phyloP scores from a whole-genome alignment of 164 flowering plant species.

The Chimonanthus salicifolius region DNA sequence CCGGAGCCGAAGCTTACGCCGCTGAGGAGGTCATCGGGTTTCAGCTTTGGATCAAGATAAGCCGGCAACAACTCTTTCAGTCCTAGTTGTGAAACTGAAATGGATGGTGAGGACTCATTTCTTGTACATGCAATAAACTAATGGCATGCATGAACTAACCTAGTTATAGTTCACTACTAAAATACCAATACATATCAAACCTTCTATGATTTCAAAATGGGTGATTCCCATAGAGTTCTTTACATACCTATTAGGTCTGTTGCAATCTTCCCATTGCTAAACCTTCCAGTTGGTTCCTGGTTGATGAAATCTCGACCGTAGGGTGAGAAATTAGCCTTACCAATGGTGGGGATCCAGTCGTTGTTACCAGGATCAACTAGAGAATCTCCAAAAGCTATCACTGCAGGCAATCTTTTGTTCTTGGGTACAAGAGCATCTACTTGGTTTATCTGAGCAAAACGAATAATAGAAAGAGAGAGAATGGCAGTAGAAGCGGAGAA shows the following conservation, averaged over 20 bases:
- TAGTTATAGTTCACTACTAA: too few relatives aligned
- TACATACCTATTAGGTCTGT: slow-evolving; percentile 56
- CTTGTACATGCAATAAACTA: too few relatives aligned
- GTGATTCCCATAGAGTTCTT: too few relatives aligned
- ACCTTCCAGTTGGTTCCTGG: slow-evolving; percentile 57
- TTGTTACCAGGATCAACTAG: slow-evolving; percentile 77
- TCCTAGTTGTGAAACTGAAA: slow-evolving; percentile 50
- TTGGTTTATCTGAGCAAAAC: background rate
- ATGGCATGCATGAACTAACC: too few relatives aligned
- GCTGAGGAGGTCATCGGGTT: slow-evolving; percentile 25
- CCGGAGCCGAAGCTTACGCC: slow-evolving; percentile 82
- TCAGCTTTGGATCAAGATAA: slow-evolving; percentile 37
- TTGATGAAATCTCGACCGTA: slow-evolving; percentile 50
- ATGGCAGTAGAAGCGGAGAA: background rate
- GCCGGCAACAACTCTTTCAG: slow-evolving; percentile 33
- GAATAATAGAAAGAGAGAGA: background rate
- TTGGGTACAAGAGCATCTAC: too few relatives aligned
- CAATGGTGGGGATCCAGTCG: slow-evolving; percentile 30
- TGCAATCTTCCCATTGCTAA: slow-evolving; percentile 55
- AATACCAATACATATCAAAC: too few relatives aligned
- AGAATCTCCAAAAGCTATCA: slow-evolving; percentile 67
- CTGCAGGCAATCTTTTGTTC: slow-evolving; percentile 10
- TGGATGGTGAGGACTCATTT: too few relatives aligned
- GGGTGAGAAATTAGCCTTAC: slow-evolving; percentile 53
- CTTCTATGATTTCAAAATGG: too few relatives aligned